These are phyloP conservation scores for Aureobasidium uvarum DNA, from an alignment of 2,329 filamentous ascomycete species.

Conservation along the genomic window DNA sequence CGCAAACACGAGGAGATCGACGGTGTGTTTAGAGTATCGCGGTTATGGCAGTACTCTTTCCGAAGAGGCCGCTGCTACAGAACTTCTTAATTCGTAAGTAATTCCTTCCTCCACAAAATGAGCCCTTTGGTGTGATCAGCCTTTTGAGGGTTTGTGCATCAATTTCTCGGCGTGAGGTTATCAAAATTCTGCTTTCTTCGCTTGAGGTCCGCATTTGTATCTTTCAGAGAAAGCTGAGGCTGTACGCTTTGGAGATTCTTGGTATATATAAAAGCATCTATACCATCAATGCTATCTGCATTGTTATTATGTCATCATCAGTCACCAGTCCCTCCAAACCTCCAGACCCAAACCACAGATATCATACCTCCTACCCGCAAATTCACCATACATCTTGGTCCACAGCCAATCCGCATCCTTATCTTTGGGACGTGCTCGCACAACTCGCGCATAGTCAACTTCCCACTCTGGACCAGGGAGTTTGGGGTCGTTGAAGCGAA, in stretches of 20 bases:
- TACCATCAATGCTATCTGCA: too few relatives aligned
- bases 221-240: too few relatives aligned
- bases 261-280: too few relatives aligned
- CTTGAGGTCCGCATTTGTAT: too few relatives aligned
- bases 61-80: background rate
- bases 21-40: background rate
- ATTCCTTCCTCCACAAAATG: background rate
- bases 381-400: constrained; percentile 51
- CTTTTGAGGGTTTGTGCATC: background rate
- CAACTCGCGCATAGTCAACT: constrained; percentile 45
- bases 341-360: constrained; percentile 55
- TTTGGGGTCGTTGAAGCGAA: constrained; percentile 49
- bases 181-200: too few relatives aligned
- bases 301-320: too few relatives aligned
- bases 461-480: constrained; percentile 53
- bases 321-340: constrained; percentile 36
- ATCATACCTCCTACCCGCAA: constrained; percentile 52
- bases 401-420: constrained; percentile 50
- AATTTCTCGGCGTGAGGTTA: too few relatives aligned
- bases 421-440: constrained; percentile 46
- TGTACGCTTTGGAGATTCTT: too few relatives aligned
- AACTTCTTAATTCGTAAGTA: background rate
- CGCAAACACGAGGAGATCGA: background rate
- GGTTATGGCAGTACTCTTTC: background rate
- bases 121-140: background rate